Percentiles rank a stretch among this genome's conserved stretches.
phyloP scores from a whole-genome alignment of 495 filamentous ascomycete genomes.

The Cercophora samala region DNA sequence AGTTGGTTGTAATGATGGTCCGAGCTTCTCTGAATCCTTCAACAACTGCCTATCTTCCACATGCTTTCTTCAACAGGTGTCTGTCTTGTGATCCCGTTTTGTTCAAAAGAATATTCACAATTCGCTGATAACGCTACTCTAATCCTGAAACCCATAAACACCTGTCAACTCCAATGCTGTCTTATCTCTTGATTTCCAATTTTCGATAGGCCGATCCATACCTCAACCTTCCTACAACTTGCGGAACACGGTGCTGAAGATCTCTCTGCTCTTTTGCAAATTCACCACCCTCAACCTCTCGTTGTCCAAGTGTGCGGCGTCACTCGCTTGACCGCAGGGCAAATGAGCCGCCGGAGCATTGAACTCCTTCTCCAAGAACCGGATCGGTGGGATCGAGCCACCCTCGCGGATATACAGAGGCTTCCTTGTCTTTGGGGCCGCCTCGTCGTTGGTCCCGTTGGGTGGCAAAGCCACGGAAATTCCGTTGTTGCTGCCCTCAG shows the following conservation, averaged over 20 bases:
- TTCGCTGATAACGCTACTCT: background rate
- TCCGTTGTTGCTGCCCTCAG: slow-evolving; percentile 3
- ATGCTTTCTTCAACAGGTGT: too few relatives aligned
- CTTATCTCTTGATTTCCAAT: background rate
- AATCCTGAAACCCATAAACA: background rate
- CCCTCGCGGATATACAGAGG: slow-evolving; percentile 94
- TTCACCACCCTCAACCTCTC: slow-evolving; percentile 85
- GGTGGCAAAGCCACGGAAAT: slow-evolving; percentile 9
- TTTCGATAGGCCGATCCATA: background rate
- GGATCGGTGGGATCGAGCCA: slow-evolving; percentile 86
- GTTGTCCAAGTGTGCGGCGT: slow-evolving; percentile 91
- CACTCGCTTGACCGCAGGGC: slow-evolving; percentile 92
- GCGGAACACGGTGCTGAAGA: slow-evolving; percentile 80
- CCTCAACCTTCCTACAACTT: slow-evolving; percentile 31
- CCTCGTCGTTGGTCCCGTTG: slow-evolving; percentile 22
- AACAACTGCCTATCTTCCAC: too few relatives aligned
- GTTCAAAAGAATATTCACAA: background rate
- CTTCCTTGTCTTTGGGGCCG: slow-evolving; percentile 38
- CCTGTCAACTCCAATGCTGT: background rate
- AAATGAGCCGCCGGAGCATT: slow-evolving; percentile 87
- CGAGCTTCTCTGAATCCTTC: background rate
- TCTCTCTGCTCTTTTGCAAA: slow-evolving; percentile 84
- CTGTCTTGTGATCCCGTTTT: too few relatives aligned
- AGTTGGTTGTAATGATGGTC: background rate
- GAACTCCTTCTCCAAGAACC: slow-evolving; percentile 95